These are phyloP conservation scores for Asterochloris erici DNA, from an alignment of 139 green algal genomes.

Conservation along the genomic window DNA sequence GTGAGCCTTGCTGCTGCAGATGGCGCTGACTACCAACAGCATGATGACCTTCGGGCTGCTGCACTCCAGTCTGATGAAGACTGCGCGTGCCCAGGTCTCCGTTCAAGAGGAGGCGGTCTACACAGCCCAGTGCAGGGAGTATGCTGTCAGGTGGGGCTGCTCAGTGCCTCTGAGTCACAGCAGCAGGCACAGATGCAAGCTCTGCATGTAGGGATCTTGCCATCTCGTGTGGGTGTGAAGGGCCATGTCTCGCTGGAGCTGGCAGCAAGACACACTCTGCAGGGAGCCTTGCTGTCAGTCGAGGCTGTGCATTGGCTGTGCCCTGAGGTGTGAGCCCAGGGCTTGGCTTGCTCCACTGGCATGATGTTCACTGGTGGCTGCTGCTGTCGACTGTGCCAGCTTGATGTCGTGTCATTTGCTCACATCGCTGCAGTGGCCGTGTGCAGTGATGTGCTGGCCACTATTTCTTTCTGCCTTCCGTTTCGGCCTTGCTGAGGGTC, in stretches of 20 bases:
- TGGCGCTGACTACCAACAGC: background rate
- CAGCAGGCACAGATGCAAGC: too few relatives aligned
- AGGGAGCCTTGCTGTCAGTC: too few relatives aligned
- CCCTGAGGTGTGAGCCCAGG: too few relatives aligned
- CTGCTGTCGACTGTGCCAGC: background rate
- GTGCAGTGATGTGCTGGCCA: background rate
- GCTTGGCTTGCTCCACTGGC: background rate
- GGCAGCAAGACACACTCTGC: too few relatives aligned
- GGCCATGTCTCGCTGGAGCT: too few relatives aligned
- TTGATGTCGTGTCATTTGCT: background rate
- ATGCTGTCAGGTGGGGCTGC: too few relatives aligned
- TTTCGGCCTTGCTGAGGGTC: background rate
- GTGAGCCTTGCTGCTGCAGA: too few relatives aligned
- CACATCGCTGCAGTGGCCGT: background rate
- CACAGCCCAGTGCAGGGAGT: too few relatives aligned
- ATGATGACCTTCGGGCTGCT: conserved; percentile 13
- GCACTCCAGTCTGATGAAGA: background rate
- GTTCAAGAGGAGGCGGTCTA: background rate
- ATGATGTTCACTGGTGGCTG: background rate
- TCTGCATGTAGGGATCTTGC: too few relatives aligned
- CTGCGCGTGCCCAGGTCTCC: background rate
- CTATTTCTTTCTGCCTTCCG: background rate
- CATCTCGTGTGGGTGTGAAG: too few relatives aligned
- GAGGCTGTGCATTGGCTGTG: too few relatives aligned
- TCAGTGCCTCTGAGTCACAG: too few relatives aligned